phyloP scores from a whole-genome alignment of 352 stramenopile species.

The Phytopythium boreale region DNA sequence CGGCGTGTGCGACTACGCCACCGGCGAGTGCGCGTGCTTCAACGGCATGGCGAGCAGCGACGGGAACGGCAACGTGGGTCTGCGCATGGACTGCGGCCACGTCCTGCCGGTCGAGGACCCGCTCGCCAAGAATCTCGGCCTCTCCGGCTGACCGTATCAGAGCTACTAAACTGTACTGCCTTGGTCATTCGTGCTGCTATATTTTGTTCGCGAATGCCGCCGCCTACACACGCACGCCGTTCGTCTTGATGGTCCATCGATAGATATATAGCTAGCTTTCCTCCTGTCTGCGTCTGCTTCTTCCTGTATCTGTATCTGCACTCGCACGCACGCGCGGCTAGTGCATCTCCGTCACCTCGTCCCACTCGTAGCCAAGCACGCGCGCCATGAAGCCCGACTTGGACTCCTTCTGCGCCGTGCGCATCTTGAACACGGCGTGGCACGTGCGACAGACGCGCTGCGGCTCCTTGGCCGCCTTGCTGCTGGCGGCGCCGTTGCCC shows the following conservation, averaged over 20 bases:
- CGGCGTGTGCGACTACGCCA: conserved; percentile 56
- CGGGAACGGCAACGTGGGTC: conserved; percentile 36
- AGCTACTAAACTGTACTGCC: too few species aligned
- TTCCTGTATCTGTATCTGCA: too few species aligned
- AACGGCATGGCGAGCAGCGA: conserved; percentile 70
- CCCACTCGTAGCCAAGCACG: conserved; percentile 84
- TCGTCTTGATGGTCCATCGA: neutral
- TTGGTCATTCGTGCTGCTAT: too few species aligned
- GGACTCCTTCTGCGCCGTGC: conserved; percentile 73
- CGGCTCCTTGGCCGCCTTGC: conserved; percentile 72
- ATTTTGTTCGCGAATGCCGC: conserved; percentile 6
- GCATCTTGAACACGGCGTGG: conserved; percentile 85
- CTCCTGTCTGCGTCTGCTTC: too few species aligned
- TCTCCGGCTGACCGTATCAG: conserved; percentile 17
- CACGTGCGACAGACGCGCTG: conserved; percentile 84
- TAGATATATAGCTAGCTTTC: neutral
- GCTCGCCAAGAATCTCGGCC: conserved; percentile 26
- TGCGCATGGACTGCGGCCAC: conserved; percentile 65
- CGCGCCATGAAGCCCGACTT: conserved; percentile 83
- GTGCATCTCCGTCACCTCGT: conserved; percentile 54
- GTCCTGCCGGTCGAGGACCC: conserved; percentile 36
- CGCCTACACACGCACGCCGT: neutral
- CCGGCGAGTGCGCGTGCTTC: conserved; percentile 59
- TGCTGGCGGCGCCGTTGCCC: conserved; percentile 19
- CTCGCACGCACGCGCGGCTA: too few species aligned